Evolutionary conservation across 352 stramenopile species (phyloP).

Genomic region (Pythium rishiriense): DNA sequence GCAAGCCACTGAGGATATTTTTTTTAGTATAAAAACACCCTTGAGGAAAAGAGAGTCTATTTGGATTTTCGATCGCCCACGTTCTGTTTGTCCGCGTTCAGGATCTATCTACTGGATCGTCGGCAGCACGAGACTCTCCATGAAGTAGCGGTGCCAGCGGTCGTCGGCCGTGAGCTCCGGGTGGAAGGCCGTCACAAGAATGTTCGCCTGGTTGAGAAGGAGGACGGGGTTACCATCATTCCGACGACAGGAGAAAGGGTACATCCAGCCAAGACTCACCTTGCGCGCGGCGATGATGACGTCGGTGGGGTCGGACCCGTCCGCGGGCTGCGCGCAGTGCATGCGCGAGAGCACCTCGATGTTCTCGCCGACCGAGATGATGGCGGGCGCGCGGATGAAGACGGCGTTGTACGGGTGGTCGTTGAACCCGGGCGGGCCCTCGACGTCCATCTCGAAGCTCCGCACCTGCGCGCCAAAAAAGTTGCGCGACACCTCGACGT

Average conservation of each 20-base stretch:
- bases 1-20: conserved; percentile 2
- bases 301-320: conserved; percentile 75
- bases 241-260: not conserved
- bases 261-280: conserved; percentile 26
- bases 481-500: conserved; percentile 96
- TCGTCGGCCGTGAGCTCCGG: conserved; percentile 94
- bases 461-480: conserved; percentile 96
- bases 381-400: conserved; percentile 97
- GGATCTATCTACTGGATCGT: conserved; percentile 34
- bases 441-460: conserved; percentile 69
- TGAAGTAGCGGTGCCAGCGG: conserved; percentile 95
- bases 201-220: conserved; percentile 65
- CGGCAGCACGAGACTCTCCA: conserved; percentile 68
- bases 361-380: conserved; percentile 88
- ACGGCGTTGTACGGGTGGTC: conserved; percentile 89
- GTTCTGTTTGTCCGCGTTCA: conserved; percentile 11
- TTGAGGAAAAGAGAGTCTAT: conserved; percentile 26
- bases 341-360: conserved; percentile 93
- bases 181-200: conserved; percentile 96
- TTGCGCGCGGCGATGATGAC: conserved; percentile 84
- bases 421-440: conserved; percentile 57
- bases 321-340: conserved; percentile 60
- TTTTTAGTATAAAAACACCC: conserved; percentile 28
- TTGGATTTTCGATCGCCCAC: conserved; percentile 23
- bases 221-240: not conserved